Conservation (phyloP, 768 basidiomycete genomes). For the Pleurotus tuber-regium region DNA sequence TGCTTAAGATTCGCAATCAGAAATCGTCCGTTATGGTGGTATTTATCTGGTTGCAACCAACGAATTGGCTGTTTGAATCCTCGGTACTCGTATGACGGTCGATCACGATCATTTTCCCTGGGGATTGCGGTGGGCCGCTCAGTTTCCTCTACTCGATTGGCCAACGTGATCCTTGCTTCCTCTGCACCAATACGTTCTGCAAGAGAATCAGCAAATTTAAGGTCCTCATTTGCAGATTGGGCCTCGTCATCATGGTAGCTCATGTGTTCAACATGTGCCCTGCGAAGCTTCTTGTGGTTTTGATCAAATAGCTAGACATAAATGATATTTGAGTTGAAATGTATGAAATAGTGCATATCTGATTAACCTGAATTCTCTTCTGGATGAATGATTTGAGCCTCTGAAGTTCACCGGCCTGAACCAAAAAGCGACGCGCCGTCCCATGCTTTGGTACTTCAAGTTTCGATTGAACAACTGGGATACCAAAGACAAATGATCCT, state of each 20-base stretch:
- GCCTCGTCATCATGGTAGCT: neutral
- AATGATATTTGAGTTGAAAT: neutral
- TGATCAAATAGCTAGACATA: slow-evolving; percentile 1
- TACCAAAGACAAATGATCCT: slow-evolving; percentile 29
- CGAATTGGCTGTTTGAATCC: slow-evolving; percentile 5
- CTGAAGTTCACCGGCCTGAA: slow-evolving; percentile 7
- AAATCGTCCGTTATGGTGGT: slow-evolving; percentile 15
- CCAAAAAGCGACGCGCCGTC: slow-evolving; percentile 5
- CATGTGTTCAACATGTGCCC: neutral
- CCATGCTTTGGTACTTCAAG: slow-evolving; percentile 14
- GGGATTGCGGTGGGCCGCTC: slow-evolving; percentile 2
- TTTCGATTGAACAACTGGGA: slow-evolving; percentile 25
- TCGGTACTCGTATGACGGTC: slow-evolving; percentile 1
- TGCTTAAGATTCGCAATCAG: slow-evolving; percentile 11
- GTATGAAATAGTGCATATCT: neutral
- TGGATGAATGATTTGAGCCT: slow-evolving; percentile 6
- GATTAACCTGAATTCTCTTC: slow-evolving; percentile 1
- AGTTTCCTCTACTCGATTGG: neutral
- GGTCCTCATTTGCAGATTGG: neutral
- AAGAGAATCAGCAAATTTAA: slow-evolving; percentile 3
- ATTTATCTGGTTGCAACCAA: slow-evolving; percentile 5
- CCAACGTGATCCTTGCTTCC: neutral
- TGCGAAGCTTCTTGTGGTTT: slow-evolving; percentile 2
- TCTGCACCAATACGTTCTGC: neutral
- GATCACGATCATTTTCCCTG: neutral